Evolutionary conservation across 140 eudicot species (phyloP).

Genomic region (Cichorium intybus): DNA sequence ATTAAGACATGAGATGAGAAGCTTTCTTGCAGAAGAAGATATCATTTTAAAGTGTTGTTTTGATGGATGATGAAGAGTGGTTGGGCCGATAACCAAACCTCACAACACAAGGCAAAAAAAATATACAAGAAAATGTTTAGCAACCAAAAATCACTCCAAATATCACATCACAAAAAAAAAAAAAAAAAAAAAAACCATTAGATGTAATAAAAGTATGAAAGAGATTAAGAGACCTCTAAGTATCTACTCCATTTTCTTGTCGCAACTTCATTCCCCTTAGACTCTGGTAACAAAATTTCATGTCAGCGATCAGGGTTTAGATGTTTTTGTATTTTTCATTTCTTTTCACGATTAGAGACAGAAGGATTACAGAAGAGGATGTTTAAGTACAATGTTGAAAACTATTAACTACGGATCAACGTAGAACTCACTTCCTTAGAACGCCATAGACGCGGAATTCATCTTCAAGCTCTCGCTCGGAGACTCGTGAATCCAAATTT

Average conservation of each 20-base stretch:
- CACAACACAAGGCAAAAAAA: conserved; percentile 38
- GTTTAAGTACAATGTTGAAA: no score
- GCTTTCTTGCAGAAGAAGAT: not conserved
- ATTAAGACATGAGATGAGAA: not conserved
- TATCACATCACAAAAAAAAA: not conserved
- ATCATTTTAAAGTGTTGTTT: no score
- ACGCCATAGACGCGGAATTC: conserved; percentile 50
- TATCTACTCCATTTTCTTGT: no score
- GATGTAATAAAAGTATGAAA: no score
- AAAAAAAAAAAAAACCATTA: not conserved
- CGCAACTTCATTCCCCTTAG: no score
- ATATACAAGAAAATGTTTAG: conserved; percentile 28
- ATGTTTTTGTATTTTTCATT: no score
- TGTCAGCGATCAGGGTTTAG: no score
- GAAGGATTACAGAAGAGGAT: no score
- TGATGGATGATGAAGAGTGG: conserved; percentile 19
- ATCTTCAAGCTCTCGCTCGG: conserved; percentile 62
- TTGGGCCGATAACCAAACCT: conserved; percentile 51
- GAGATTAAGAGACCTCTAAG: no score
- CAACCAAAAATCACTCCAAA: conserved; percentile 7
- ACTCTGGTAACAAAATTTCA: no score
- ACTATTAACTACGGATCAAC: not conserved
- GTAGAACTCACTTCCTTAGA: conserved; percentile 28
- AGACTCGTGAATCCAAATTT: conserved; percentile 56
- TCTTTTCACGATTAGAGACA: no score